Evolutionary conservation across 768 basidiomycete genomes (phyloP), one percentile per base, ranked within the genome.

Genomic region (Chalciporus chontae): DNA sequence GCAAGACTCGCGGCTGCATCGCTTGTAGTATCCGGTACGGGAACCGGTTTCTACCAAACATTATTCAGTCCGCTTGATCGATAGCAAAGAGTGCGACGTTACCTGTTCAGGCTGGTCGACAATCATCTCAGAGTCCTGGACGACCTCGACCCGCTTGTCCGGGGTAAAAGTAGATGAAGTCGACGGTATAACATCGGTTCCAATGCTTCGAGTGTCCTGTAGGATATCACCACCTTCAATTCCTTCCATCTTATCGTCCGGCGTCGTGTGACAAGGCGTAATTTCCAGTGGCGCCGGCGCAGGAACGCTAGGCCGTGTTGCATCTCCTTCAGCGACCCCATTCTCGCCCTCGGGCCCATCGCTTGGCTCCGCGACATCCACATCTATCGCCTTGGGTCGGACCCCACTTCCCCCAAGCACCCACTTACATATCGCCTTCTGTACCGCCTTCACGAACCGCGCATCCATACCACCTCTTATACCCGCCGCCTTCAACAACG

Each of bases 391-490:
- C 46, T 54, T 26, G n/a, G 59, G 50, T 19, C 23, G 53, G 17
- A 49, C 32, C 17, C 56, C 52, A 15, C 13, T 52, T 14, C 53
- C 52, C 5, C 58, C 62, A 36, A 68, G 55, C 19, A 63, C 58
- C 66, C 66, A 68, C 43, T 43, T 19, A 45, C 57, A 63, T 40
- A 70, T 57, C 8, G 39, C 58, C 42, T 55, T 63, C 42, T 69
- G 70, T 14, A 77, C 59, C 24, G 68, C 63, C 40, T 68, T 70
- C 17, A 74, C 68, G 43, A 77, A 73, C 29, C 53, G 58, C 17
- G 63, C 62, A 39, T 61, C 72, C 54, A 76, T 59, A 7, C 67
- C 66, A 9, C 73, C 77, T 45, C 70, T 67, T 4, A 68, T 53
- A 14, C 69, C 69, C 0, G 67, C 67, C 31, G 62, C 62, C 50